Conservation (phyloP, 2,329 filamentous ascomycete genomes). For the Microcyclosporella mali region DNA sequence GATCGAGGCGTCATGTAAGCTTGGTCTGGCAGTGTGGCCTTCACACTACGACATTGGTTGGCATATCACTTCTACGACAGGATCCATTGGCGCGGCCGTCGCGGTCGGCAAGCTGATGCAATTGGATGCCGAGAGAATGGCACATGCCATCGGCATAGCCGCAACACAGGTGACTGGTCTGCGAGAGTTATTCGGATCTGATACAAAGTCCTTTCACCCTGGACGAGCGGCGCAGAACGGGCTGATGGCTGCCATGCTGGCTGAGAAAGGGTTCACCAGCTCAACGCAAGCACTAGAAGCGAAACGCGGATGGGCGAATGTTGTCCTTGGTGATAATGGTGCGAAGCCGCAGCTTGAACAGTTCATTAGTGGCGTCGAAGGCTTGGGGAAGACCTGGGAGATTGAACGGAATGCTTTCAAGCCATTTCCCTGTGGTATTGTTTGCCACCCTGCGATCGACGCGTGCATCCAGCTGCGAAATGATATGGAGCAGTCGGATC, state of each 20-base stretch:
- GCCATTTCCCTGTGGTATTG: conserved; percentile 53
- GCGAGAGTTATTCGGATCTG: conserved; percentile 50
- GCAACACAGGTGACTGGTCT: conserved; percentile 50
- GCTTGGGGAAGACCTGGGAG: conserved; percentile 43
- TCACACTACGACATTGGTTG: conserved; percentile 52
- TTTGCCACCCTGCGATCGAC: conserved; percentile 52
- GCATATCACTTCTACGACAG: conserved; percentile 51
- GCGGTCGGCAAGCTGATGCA: conserved; percentile 45
- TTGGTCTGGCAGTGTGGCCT: conserved; percentile 48
- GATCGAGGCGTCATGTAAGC: conserved; percentile 49
- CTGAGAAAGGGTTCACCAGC: conserved; percentile 46
- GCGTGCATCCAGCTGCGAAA: conserved; percentile 45
- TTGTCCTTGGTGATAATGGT: conserved; percentile 37
- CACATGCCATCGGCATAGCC: conserved; percentile 49
- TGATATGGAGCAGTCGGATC: conserved; percentile 28
- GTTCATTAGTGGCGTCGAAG: conserved; percentile 28
- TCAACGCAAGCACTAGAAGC: conserved; percentile 46
- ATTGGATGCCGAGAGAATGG: conserved; percentile 36
- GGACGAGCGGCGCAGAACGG: conserved; percentile 50
- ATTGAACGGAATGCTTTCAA: conserved; percentile 51
- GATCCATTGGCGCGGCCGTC: conserved; percentile 49
- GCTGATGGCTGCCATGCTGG: conserved; percentile 43
- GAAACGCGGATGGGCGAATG: conserved; percentile 49
- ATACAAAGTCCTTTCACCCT: conserved; percentile 52
- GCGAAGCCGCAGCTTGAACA: conserved; percentile 35